Conservation (phyloP, 2,329 filamentous ascomycete species). For the Pseudogymnoascus sp. region DNA sequence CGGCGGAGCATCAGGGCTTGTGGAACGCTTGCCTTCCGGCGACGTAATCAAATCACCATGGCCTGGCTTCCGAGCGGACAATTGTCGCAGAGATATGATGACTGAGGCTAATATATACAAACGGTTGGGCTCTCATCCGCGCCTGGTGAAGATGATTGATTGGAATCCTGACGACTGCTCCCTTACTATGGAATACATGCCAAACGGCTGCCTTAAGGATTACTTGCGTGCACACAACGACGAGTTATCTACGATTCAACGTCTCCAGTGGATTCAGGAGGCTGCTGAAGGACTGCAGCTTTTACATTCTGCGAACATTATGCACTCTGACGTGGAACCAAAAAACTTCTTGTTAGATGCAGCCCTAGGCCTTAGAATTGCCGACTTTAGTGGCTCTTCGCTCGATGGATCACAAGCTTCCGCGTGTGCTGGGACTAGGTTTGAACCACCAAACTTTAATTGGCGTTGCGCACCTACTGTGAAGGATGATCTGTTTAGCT, state of each 20-base stretch:
- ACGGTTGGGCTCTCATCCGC: conserved; percentile 18
- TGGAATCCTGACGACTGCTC: conserved; percentile 22
- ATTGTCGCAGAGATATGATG: conserved; percentile 17
- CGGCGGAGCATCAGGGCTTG: not conserved
- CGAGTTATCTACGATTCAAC: conserved; percentile 16
- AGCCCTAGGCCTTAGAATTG: conserved; percentile 30
- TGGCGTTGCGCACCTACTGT: conserved; percentile 22
- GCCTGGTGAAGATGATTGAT: conserved; percentile 18
- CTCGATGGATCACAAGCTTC: conserved; percentile 21
- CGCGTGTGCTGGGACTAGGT: conserved; percentile 20
- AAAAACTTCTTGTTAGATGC: conserved; percentile 34
- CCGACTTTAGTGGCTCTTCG: conserved; percentile 31
- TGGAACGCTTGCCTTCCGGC: not conserved
- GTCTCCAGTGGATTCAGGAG: conserved; percentile 28
- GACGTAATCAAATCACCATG: not conserved
- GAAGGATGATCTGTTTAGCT: conserved; percentile 29
- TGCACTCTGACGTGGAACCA: conserved; percentile 35
- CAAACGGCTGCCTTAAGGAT: conserved; percentile 21
- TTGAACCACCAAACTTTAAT: conserved; percentile 21
- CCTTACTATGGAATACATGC: conserved; percentile 24
- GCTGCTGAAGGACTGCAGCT: conserved; percentile 29
- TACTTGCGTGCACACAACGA: conserved; percentile 16
- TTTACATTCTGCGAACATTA: conserved; percentile 30
- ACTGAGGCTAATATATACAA: conserved; percentile 23
- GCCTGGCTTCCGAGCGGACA: conserved; percentile 7